A percentile compares a stretch with the other conserved stretches of the same genome.
Conservation (phyloP, 2,329 filamentous ascomycete genomes). For the Penicillium brevicompactum region DNA sequence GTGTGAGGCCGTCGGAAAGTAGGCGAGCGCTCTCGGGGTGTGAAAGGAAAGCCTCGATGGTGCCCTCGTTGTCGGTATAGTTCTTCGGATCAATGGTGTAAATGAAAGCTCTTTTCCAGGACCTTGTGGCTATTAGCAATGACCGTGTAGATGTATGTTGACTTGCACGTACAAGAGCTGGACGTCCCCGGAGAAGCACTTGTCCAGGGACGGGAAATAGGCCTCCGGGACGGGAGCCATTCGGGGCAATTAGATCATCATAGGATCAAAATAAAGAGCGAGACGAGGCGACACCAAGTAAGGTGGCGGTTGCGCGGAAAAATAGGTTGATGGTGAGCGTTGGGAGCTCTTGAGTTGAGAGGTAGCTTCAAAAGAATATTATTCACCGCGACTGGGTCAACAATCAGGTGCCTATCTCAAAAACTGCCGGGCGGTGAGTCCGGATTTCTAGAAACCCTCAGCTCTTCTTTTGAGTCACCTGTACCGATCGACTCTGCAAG, state of each 20-base stretch:
- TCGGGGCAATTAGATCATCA: conserved; percentile 47
- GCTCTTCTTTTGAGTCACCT: conserved; percentile 18
- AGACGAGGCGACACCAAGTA: conserved; percentile 5
- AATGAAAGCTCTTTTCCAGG: conserved; percentile 60
- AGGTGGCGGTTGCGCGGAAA: conserved; percentile 4
- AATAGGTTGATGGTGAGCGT: conserved; percentile 13
- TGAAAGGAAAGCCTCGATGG: conserved; percentile 69
- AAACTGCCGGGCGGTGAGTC: conserved; percentile 37
- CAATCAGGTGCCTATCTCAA: conserved; percentile 40
- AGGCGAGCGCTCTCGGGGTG: conserved; percentile 69
- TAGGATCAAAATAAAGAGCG: conserved; percentile 23
- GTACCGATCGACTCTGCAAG: neutral
- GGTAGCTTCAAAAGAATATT: conserved; percentile 33
- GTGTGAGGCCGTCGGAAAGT: conserved; percentile 68
- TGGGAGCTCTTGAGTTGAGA: conserved; percentile 24
- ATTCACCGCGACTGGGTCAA: conserved; percentile 38
- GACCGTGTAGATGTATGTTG: neutral
- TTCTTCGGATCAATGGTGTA: conserved; percentile 47
- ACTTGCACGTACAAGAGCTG: conserved; percentile 67
- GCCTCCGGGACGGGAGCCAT: conserved; percentile 73
- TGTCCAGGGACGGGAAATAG: conserved; percentile 83
- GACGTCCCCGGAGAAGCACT: conserved; percentile 78
- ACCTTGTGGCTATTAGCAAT: conserved; percentile 50
- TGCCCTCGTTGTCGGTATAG: conserved; percentile 55
- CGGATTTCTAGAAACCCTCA: conserved; percentile 15